A percentile compares a stretch with the other conserved stretches of the same genome.
phyloP scores from a whole-genome alignment of 192 early-diverging fungal genomes.

The Coemansia sp. region DNA sequence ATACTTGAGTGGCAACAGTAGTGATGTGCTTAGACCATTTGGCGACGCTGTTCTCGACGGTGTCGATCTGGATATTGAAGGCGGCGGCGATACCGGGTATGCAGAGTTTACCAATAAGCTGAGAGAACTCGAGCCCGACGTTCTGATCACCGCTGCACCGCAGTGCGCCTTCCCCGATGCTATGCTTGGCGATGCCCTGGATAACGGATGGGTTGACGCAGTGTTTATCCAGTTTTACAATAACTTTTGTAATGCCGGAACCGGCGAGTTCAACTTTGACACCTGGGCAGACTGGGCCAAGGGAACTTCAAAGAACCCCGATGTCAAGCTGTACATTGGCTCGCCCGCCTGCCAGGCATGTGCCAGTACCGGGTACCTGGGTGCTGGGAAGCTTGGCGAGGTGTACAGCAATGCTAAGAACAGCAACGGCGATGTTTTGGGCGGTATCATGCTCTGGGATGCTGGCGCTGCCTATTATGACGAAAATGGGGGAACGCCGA shows the following conservation, averaged over 20 bases:
- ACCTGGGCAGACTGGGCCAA: constrained; percentile 59
- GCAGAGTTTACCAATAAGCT: constrained; percentile 42
- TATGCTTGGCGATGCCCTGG: constrained; percentile 48
- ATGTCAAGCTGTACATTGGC: constrained; percentile 53
- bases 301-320: constrained; percentile 39
- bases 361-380: constrained; percentile 48
- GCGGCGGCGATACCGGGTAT: constrained; percentile 35
- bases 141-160: constrained; percentile 54
- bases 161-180: constrained; percentile 59
- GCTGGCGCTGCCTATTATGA: constrained; percentile 15
- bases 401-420: constrained; percentile 30
- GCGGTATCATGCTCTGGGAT: constrained; percentile 64
- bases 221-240: constrained; percentile 64
- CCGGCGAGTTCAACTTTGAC: constrained; percentile 49
- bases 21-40: constrained; percentile 41
- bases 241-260: constrained; percentile 51
- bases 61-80: constrained; percentile 58
- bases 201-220: constrained; percentile 56
- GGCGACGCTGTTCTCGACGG: constrained; percentile 55
- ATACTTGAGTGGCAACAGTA: constrained; percentile 57
- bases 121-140: constrained; percentile 35
- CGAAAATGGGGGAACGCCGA: neutral
- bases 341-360: constrained; percentile 48
- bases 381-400: constrained; percentile 16
- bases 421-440: constrained; percentile 45